A percentile compares a stretch with the other conserved stretches of the same genome.
phyloP scores from a whole-genome alignment of 352 stramenopile genomes.

The Phytophthora colocasiae region DNA sequence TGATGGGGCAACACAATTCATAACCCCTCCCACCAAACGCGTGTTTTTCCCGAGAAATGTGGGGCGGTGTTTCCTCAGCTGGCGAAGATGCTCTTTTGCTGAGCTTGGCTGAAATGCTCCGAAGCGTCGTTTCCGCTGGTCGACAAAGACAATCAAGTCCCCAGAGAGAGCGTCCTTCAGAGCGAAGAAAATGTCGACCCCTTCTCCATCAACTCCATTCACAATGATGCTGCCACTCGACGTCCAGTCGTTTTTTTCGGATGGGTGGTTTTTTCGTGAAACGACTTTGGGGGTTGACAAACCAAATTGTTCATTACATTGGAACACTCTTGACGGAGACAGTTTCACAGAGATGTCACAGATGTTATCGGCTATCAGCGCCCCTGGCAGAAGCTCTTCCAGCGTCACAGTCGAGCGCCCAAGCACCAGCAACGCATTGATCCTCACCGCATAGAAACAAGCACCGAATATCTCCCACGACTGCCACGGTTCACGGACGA shows the following conservation, averaged over 20 bases:
- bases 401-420: constrained; percentile 30
- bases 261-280: neutral
- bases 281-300: constrained; percentile 5
- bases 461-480: constrained; percentile 38
- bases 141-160: neutral
- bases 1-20: too few relatives aligned
- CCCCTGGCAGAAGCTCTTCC: constrained; percentile 18
- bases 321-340: constrained; percentile 11
- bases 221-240: constrained; percentile 36
- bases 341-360: constrained; percentile 18
- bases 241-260: constrained; percentile 13
- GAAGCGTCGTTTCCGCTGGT: too few relatives aligned
- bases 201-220: constrained; percentile 33
- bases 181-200: constrained; percentile 42
- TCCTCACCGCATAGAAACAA: constrained; percentile 49
- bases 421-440: constrained; percentile 43
- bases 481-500: constrained; percentile 10
- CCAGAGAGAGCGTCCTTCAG: constrained; percentile 28
- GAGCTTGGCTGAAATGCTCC: constrained; percentile 4
- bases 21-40: too few relatives aligned
- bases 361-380: constrained; percentile 11
- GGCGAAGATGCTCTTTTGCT: constrained; percentile 8
- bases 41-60: too few relatives aligned
- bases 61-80: too few relatives aligned
- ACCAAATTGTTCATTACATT: constrained; percentile 4